phyloP scores from a whole-genome alignment of 139 green algal species.

The Cymbomonas tetramitiformis region DNA sequence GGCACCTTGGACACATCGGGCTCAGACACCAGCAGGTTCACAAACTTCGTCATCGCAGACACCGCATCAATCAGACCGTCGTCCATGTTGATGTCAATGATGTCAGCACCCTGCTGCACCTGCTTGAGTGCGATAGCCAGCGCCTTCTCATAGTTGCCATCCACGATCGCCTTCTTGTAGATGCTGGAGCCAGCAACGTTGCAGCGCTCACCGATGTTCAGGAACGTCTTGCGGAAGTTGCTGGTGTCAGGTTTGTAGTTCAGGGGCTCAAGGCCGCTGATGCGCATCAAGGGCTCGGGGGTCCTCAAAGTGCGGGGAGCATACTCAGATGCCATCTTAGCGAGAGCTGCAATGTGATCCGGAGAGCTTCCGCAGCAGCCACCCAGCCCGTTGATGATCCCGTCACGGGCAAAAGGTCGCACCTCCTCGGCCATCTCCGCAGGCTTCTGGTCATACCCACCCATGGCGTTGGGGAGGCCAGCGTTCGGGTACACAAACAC shows the following conservation, averaged over 20 bases:
- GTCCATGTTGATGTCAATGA: conserved; percentile 98
- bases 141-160: conserved; percentile 86
- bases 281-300: conserved; percentile 59
- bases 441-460: conserved; percentile 90
- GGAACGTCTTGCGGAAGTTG: conserved; percentile 73
- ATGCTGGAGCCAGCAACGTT: conserved; percentile 86
- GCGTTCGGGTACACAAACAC: conserved; percentile 97
- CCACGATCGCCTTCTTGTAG: conserved; percentile 93
- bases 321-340: conserved; percentile 45
- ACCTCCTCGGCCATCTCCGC: conserved; percentile 85
- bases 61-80: conserved; percentile 91
- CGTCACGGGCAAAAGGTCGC: conserved; percentile 69
- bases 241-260: conserved; percentile 65
- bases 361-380: conserved; percentile 83
- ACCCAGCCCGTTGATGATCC: conserved; percentile 82
- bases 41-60: conserved; percentile 79
- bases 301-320: conserved; percentile 39
- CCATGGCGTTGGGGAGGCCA: conserved; percentile 93
- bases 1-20: conserved; percentile 75
- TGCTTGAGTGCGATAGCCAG: conserved; percentile 76
- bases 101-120: conserved; percentile 52
- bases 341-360: conserved; percentile 78
- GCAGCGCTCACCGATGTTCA: conserved; percentile 91
- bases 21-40: conserved; percentile 91
- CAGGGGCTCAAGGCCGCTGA: conserved; percentile 84